Conservation (phyloP, 352 stramenopile genomes). For the Elongisporangium undulatum region DNA sequence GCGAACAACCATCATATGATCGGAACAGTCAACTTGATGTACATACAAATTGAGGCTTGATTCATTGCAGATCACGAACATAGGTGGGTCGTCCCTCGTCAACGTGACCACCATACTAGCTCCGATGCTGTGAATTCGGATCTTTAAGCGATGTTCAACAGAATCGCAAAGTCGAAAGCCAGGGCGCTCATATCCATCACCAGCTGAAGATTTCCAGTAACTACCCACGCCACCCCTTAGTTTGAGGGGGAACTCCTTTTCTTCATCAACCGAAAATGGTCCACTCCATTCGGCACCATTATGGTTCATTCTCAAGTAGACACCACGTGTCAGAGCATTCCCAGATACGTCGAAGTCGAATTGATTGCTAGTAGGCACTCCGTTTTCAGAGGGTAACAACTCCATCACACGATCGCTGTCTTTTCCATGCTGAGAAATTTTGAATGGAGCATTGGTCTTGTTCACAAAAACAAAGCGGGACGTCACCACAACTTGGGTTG, state of each 20-base stretch:
- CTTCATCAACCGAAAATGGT: slow-evolving; percentile 72
- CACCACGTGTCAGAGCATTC: slow-evolving; percentile 40
- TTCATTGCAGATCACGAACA: slow-evolving; percentile 86
- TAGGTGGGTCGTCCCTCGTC: slow-evolving; percentile 66
- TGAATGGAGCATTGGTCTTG: slow-evolving; percentile 70
- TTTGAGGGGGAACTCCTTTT: slow-evolving; percentile 84
- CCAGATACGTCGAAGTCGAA: slow-evolving; percentile 72
- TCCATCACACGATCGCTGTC: slow-evolving; percentile 66
- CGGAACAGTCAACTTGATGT: slow-evolving; percentile 59
- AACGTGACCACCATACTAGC: slow-evolving; percentile 81
- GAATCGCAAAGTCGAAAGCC: slow-evolving; percentile 36
- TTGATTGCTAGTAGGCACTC: slow-evolving; percentile 29
- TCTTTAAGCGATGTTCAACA: slow-evolving; percentile 62
- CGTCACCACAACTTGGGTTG: slow-evolving; percentile 82
- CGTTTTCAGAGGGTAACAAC: slow-evolving; percentile 34
- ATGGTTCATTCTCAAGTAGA: slow-evolving; percentile 79
- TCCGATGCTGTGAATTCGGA: slow-evolving; percentile 74
- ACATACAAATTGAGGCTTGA: slow-evolving; percentile 72
- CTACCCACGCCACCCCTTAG: slow-evolving; percentile 52
- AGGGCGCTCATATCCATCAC: slow-evolving; percentile 27
- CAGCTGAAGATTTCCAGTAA: slow-evolving; percentile 40
- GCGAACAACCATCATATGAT: slow-evolving; percentile 59
- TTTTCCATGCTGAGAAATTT: slow-evolving; percentile 62
- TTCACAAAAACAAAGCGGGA: slow-evolving; percentile 87
- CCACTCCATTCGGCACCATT: slow-evolving; percentile 76